Percentiles rank a stretch among this genome's conserved stretches.
Evolutionary conservation across 371 early-diverging fungal species (phyloP).

Genomic region (Rhizomucor miehei): DNA sequence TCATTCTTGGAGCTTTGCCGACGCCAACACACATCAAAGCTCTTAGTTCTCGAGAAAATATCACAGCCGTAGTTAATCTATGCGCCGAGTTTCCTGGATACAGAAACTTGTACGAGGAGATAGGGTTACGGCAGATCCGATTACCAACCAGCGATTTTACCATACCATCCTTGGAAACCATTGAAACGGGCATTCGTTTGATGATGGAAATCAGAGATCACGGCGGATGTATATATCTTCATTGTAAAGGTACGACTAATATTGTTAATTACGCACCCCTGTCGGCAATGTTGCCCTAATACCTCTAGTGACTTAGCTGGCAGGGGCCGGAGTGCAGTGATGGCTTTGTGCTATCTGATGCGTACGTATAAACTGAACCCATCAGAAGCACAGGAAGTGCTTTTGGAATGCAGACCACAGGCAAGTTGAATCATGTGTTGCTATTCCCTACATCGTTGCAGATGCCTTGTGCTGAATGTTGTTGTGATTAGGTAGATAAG

Average conservation of each 20-base stretch:
- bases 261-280: neutral
- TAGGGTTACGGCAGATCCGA: slow-evolving; percentile 30
- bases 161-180: slow-evolving; percentile 26
- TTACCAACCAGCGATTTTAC: slow-evolving; percentile 41
- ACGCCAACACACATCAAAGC: slow-evolving; percentile 36
- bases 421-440: slow-evolving; percentile 8
- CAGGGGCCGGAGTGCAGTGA: slow-evolving; percentile 41
- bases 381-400: slow-evolving; percentile 23
- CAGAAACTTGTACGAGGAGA: slow-evolving; percentile 25
- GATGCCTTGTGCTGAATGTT: neutral
- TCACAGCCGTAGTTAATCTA: slow-evolving; percentile 33
- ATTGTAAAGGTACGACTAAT: slow-evolving; percentile 38
- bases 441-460: neutral
- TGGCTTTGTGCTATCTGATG: slow-evolving; percentile 41
- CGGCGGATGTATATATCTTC: slow-evolving; percentile 28
- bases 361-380: slow-evolving; percentile 28
- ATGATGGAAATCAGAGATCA: slow-evolving; percentile 13
- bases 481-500: slow-evolving; percentile 26
- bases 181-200: slow-evolving; percentile 24
- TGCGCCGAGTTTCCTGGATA: slow-evolving; percentile 49
- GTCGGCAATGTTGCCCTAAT: neutral
- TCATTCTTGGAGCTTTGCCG: slow-evolving; percentile 45
- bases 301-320: slow-evolving; percentile 25
- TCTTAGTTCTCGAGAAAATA: slow-evolving; percentile 23
- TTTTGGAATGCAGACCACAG: slow-evolving; percentile 33